phyloP scores from a whole-genome alignment of 2,329 filamentous ascomycete genomes.

The Penicillium sp. region DNA sequence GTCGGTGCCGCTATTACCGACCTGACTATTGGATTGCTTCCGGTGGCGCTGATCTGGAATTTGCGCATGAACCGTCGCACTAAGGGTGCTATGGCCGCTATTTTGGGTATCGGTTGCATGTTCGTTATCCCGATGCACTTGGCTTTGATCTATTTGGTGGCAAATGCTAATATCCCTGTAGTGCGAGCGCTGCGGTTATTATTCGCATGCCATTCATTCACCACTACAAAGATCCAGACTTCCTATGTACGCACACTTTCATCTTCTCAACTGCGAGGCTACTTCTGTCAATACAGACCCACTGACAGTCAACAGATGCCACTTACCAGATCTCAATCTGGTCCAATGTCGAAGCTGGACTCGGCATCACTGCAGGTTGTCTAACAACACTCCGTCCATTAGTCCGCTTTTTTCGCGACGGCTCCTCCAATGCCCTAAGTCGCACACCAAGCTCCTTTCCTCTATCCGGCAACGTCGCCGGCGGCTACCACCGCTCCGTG shows the following conservation, averaged over 20 bases:
- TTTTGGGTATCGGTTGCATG: slow-evolving; percentile 56
- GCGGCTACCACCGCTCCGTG: slow-evolving; percentile 8
- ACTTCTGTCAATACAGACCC: not conserved
- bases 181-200: slow-evolving; percentile 29
- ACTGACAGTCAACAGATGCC: slow-evolving; percentile 33
- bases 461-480: slow-evolving; percentile 16
- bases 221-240: slow-evolving; percentile 20
- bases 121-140: slow-evolving; percentile 21
- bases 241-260: slow-evolving; percentile 22
- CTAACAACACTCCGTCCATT: slow-evolving; percentile 46
- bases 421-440: slow-evolving; percentile 18
- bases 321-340: slow-evolving; percentile 46
- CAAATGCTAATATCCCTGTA: slow-evolving; percentile 17
- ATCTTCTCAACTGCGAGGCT: not conserved
- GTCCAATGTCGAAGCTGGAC: slow-evolving; percentile 33
- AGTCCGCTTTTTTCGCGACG: slow-evolving; percentile 33
- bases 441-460: slow-evolving; percentile 18
- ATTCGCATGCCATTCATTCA: slow-evolving; percentile 24
- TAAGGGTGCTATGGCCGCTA: slow-evolving; percentile 51
- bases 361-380: slow-evolving; percentile 40
- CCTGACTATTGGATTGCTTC: slow-evolving; percentile 52
- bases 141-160: not conserved
- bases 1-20: slow-evolving; percentile 47
- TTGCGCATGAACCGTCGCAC: slow-evolving; percentile 54
- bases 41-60: slow-evolving; percentile 54